These are phyloP conservation scores for Tulasnella sp. DNA, from an alignment of 768 basidiomycete species.

Conservation along the genomic window DNA sequence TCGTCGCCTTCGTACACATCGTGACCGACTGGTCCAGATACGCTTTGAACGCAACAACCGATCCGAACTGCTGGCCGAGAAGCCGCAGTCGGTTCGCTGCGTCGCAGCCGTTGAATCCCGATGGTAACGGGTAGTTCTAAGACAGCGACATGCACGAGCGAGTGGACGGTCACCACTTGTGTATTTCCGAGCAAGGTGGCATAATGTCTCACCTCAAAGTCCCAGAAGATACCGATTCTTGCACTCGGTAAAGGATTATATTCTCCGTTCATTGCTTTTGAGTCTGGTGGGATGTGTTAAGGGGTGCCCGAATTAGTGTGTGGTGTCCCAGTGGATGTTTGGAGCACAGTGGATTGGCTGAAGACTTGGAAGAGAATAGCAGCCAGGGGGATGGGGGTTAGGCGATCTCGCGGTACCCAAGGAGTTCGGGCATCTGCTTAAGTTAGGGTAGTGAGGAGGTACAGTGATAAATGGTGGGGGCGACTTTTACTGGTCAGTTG, in stretches of 20 bases:
- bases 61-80: background rate
- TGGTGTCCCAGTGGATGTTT: too few species aligned
- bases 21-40: slow-evolving; percentile 38
- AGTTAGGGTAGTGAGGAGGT: background rate
- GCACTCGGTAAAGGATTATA: background rate
- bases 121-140: slow-evolving; percentile 26
- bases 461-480: background rate
- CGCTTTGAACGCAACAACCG: slow-evolving; percentile 39
- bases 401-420: background rate
- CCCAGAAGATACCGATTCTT: slow-evolving; percentile 16
- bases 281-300: background rate
- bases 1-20: slow-evolving; percentile 32
- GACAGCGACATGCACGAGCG: slow-evolving; percentile 24
- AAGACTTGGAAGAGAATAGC: background rate
- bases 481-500: background rate
- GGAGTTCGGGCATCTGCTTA: background rate
- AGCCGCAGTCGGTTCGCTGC: slow-evolving; percentile 1
- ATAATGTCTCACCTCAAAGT: background rate
- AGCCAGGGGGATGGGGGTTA: background rate
- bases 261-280: background rate
- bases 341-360: background rate
- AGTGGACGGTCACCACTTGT: background rate
- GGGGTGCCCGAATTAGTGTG: background rate
- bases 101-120: slow-evolving; percentile 23
- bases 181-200: background rate